phyloP scores from a whole-genome alignment of 257 asterid genomes.

The Linaria vulgaris region DNA sequence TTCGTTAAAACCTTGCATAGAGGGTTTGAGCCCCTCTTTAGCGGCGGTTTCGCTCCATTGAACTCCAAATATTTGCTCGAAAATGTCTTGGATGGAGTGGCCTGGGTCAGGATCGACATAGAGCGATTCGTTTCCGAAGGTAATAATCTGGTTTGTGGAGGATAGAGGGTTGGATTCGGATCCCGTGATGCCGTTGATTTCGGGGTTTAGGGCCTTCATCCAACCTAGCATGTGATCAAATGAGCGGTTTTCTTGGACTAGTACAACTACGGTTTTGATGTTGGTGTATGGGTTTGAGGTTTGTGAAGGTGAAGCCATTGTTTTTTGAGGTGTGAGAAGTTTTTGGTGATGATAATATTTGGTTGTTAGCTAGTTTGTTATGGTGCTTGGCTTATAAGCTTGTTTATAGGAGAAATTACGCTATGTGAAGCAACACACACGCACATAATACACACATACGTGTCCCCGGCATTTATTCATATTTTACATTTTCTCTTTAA shows the following conservation, averaged over 20 bases:
- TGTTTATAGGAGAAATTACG: slow-evolving; percentile 9
- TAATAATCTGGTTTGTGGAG: slow-evolving; percentile 15
- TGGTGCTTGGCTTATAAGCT: slow-evolving; percentile 21
- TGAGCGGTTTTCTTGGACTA: slow-evolving; percentile 79
- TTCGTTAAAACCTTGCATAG: slow-evolving; percentile 43
- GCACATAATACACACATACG: too few species aligned
- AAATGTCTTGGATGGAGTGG: slow-evolving; percentile 62
- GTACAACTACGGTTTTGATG: slow-evolving; percentile 61
- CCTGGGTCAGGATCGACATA: slow-evolving; percentile 65
- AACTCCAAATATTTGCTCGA: slow-evolving; percentile 55
- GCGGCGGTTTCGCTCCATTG: slow-evolving; percentile 39
- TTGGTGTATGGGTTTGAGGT: slow-evolving; percentile 32
- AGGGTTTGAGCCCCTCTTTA: slow-evolving; percentile 27
- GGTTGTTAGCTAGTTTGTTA: slow-evolving; percentile 2
- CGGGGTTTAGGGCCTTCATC: slow-evolving; percentile 60
- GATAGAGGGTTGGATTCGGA: slow-evolving; percentile 42
- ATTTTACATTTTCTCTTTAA: too few species aligned
- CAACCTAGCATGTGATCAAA: slow-evolving; percentile 77
- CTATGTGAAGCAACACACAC: not conserved
- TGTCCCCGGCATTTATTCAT: too few species aligned
- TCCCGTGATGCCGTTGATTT: slow-evolving; percentile 66
- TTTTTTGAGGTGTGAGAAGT: not conserved
- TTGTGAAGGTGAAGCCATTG: slow-evolving; percentile 26
- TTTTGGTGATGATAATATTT: not conserved
- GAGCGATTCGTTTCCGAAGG: slow-evolving; percentile 29